Base-by-base conservation (phyloP, 371 early-diverging fungal species). In the Mortierella sp. region DNA sequence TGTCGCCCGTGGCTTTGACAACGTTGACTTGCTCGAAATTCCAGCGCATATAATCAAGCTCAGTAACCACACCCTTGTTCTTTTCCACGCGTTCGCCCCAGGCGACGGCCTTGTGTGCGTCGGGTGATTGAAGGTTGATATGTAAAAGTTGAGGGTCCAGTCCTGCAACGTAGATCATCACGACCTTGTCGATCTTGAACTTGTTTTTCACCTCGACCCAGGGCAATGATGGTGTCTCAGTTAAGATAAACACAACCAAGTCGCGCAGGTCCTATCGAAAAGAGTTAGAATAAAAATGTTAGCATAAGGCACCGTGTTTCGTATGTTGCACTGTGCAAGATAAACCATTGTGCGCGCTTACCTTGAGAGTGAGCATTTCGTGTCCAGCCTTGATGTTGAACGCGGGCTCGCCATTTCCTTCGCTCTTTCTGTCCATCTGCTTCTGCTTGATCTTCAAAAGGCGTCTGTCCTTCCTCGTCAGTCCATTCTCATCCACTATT, bases 141-240 rank as follows among this genome's bases (percentile, higher is more conserved):
- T 81, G 70, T 75, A 88, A 84, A 10, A 84, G 41, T 21, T 43
- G 14, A 4, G 82, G 79, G 44, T 82, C 81, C 38, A 88, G 70
- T 43, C 88, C 88, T 18, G 82, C 71, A 48, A 77, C 74, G 54
- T 88, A 88, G 38, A 84, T 77, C 56, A 88, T 49, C 11, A 84
- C 55, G 6, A 84, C 84, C 38, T 80, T 82, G 10, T 82, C 83
- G 58, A 88, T 82, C 43, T 75, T 77, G 71, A 77, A 76, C 51
- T 82, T 84, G 76, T 88, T 84, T 74, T 65, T 24, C 29, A 85
- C 86, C 48, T 79, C 65, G 18, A 85, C 68, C 86, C 86, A 85
- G 0, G 82, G 75, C 38, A 85, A 74, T 14, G 86, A 72, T 1
- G 79, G 79, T 1, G 86, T 85, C 75, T 85, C 86, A 46, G 86